Evolutionary conservation across 2,329 filamentous ascomycete genomes (phyloP).

Genomic region (Fusarium mundagurra): DNA sequence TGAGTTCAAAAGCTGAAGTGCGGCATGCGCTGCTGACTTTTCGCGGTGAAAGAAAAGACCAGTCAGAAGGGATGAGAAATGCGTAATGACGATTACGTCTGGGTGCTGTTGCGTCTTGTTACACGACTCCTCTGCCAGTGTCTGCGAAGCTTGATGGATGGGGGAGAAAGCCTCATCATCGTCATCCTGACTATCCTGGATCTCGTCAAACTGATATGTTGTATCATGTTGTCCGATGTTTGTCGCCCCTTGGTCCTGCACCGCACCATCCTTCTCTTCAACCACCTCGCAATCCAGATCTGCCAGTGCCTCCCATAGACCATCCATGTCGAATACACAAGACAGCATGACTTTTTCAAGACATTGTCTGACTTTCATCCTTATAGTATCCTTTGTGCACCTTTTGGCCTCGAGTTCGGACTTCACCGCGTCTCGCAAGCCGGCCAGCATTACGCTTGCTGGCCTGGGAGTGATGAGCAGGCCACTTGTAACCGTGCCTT

Average conservation of each 20-base stretch:
- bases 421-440: constrained; percentile 53
- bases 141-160: not conserved
- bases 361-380: constrained; percentile 45
- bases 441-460: constrained; percentile 51
- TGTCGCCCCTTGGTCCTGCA: not conserved
- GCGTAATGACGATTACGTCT: constrained; percentile 64
- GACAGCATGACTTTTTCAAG: constrained; percentile 64
- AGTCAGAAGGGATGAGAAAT: constrained; percentile 62
- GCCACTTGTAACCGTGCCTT: constrained; percentile 41
- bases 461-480: constrained; percentile 62
- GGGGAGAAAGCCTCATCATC: constrained; percentile 38
- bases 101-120: constrained; percentile 1
- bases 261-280: constrained; percentile 47
- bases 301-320: constrained; percentile 64
- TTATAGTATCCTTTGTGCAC: constrained; percentile 28
- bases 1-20: constrained; percentile 58
- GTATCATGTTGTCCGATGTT: not conserved
- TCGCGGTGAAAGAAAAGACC: constrained; percentile 62
- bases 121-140: not conserved
- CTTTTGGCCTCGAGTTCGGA: constrained; percentile 45
- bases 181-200: constrained; percentile 49
- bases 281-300: constrained; percentile 56
- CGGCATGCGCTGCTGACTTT: constrained; percentile 58
- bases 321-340: constrained; percentile 67
- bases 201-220: constrained; percentile 37